Percentiles rank a stretch among this genome's conserved stretches.
Evolutionary conservation across 140 eudicot genomes (phyloP).

Genomic region (Stevia rebaudiana): DNA sequence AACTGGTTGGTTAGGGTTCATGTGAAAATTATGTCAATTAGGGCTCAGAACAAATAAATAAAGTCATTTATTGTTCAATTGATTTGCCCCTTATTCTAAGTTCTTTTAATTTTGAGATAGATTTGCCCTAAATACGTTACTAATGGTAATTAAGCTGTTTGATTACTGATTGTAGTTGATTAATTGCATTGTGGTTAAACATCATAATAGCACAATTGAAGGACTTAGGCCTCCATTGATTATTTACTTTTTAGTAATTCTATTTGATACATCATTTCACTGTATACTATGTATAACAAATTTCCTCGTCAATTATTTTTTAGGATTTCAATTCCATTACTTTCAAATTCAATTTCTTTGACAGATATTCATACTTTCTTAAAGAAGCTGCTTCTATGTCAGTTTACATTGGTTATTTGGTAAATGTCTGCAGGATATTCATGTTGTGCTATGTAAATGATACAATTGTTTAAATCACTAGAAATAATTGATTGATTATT

Average conservation of each 20-base stretch:
- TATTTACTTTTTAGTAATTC: background rate
- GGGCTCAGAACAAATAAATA: constrained; percentile 27
- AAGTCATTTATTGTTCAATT: constrained; percentile 29
- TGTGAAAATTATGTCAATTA: constrained; percentile 23
- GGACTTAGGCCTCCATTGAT: constrained; percentile 3
- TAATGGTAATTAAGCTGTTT: background rate
- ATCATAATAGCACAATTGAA: background rate
- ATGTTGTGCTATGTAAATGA: background rate
- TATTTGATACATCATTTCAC: background rate
- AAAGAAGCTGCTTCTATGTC: background rate
- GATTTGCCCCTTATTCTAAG: constrained; percentile 8
- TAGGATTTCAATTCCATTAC: background rate
- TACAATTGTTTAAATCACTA: background rate
- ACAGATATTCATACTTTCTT: background rate
- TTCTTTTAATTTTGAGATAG: constrained; percentile 1
- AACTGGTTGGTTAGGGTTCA: background rate
- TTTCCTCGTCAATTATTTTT: background rate
- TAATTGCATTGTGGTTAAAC: background rate
- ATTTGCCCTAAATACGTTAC: background rate
- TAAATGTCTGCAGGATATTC: background rate
- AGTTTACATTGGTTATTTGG: constrained; percentile 5
- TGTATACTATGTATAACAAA: background rate
- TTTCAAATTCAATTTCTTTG: background rate
- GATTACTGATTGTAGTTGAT: background rate
- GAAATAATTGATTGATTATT: background rate